Evolutionary conservation across 208 protist species (phyloP), one percentile per base, ranked within the genome.

Genomic region (Crithidia thermophila): DNA sequence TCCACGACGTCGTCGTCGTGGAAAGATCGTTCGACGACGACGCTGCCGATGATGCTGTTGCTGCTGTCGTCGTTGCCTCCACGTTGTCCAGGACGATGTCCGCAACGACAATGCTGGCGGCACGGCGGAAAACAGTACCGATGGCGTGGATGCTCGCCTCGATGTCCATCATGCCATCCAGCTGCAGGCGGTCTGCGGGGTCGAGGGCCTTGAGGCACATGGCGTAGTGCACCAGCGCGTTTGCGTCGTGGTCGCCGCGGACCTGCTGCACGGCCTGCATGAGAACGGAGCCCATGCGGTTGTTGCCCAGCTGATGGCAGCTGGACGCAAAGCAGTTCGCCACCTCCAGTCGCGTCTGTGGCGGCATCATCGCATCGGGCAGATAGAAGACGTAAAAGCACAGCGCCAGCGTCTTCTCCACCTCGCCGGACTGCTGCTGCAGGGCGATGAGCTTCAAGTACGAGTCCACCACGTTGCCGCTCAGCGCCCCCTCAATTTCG

Each of bases 371-470:
- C 55, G 79, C 75, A n/a, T 88, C 75, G 21, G 80, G 88, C 20
- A 94, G 58, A 31, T 75, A 75, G 47, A 94, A 82, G 62, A 91
- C 56, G 30, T 86, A 82, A 45, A 89, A 86, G 65, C 80, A 90
- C 50, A 89, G 42, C 42, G 77, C 68, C 23, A 94, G 60, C 43
- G 77, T 67, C 69, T 81, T 85, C 31, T 72, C 56, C 45, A 79
- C 39, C 34, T 94, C 81, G 20, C 68, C 79, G 0, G 58, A 51
- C 40, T 70, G 61, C 23, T 81, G 69, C 42, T 88, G 53, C 37
- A 91, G 70, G 11, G 71, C 56, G 60, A 82, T 79, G 25, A 84
- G 76, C 52, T 89, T 81, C 53, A 91, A 21, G 47, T 84, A 82
- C 18, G 84, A 77, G 6, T 71, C 63, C 23, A 81, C 69, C 71